Evolutionary conservation across 148 eudicot species (phyloP), one percentile per base, ranked within the genome.

Genomic region (Rhododendron molle): DNA sequence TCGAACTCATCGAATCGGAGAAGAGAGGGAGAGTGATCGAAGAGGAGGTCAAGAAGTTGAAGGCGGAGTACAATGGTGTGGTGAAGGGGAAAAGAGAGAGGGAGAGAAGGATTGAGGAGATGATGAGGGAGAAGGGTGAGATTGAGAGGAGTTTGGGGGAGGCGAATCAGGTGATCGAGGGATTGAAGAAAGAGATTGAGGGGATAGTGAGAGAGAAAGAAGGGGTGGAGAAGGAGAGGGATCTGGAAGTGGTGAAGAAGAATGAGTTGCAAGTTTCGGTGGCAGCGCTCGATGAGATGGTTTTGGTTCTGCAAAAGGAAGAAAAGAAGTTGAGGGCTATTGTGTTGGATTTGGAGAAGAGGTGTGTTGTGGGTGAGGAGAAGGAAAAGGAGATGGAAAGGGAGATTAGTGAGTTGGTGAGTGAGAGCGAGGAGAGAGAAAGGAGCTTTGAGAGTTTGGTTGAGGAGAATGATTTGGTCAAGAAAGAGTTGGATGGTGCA

Each of bases 261-360:
- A 83, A 1, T n/a, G 92, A 88, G 84, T 81, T 94, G 88, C 92
- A 90, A 81, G 86, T 72, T 52, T 83, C 50, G 11, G 83, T 90
- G n/a, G 34, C 7, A 28, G 77, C 34, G 34, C 87, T 93, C 47
- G 89, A 90, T 50, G 88, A 69, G 49, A 80, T 50, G 20, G 87
- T 93, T 12, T 26, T n/a, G 76, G 83, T 32, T 80, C 65, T 92
- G 79, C 86, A 76, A 84, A 86, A 86, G 47, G 90, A 89, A 71
- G 95, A 89, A 80, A 88, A 86, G 38, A 80, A 49, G 52, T 87
- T 89, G 88, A 65, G 83, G 21, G 67, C 0, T 1, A 58, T 32
- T 49, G 81, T 89, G 50, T 82, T 72, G 2, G 95, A 90, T 46
- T 86, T 90, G 91, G 98, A 97, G 89, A 89, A 84, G 89, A 84